Conservation (phyloP, 2,329 filamentous ascomycete genomes). For the Fusarium kyushuense region DNA sequence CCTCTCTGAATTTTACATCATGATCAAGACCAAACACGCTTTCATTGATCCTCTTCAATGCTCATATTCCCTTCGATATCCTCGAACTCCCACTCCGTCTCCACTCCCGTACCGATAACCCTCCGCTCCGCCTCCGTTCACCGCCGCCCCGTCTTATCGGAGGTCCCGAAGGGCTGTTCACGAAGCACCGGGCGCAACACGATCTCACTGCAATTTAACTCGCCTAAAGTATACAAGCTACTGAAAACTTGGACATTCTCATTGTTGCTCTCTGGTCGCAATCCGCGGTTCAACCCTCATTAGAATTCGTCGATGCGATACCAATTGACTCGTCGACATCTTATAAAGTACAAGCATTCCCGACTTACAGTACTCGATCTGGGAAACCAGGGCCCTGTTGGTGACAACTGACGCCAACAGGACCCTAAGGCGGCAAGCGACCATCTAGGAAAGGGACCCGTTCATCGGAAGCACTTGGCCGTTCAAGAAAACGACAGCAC, state of each 20-base stretch:
- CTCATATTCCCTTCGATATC: background rate
- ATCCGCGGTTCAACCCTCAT: background rate
- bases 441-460: constrained; percentile 20
- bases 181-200: constrained; percentile 25
- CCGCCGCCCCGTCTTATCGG: constrained; percentile 41
- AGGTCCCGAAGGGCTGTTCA: constrained; percentile 26
- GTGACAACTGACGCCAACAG: constrained; percentile 11
- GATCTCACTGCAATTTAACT: constrained; percentile 7
- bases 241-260: too few species aligned
- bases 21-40: background rate
- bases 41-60: background rate
- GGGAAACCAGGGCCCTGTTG: background rate
- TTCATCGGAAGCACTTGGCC: constrained; percentile 40
- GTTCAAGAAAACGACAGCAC: constrained; percentile 24
- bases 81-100: constrained; percentile 24
- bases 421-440: constrained; percentile 8
- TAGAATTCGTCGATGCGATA: background rate
- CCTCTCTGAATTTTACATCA: background rate
- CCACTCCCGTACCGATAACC: constrained; percentile 43
- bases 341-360: background rate
- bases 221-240: background rate
- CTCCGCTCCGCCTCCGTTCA: constrained; percentile 47
- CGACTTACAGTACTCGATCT: constrained; percentile 8
- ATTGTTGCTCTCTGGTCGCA: background rate
- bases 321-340: background rate